These are phyloP conservation scores for Pestalotiopsis sp. DNA, from an alignment of 2,329 filamentous ascomycete genomes.

Conservation along the genomic window DNA sequence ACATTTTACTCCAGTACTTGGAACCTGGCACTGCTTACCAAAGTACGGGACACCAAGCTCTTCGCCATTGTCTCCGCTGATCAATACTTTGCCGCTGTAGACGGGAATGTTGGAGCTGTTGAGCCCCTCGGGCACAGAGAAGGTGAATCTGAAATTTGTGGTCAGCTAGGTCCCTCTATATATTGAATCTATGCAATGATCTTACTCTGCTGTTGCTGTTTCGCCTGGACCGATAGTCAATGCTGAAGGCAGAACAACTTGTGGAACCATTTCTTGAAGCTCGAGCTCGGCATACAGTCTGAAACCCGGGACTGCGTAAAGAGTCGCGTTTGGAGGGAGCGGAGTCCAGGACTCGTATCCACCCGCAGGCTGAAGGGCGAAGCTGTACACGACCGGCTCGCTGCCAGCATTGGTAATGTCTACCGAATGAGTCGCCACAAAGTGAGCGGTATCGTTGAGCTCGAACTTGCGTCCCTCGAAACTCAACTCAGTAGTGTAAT, in stretches of 20 bases:
- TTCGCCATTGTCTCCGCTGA: slow-evolving; percentile 35
- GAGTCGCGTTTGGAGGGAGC: slow-evolving; percentile 11
- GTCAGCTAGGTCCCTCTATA: background rate
- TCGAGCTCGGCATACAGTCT: slow-evolving; percentile 19
- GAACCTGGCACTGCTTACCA: slow-evolving; percentile 18
- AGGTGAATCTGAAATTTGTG: slow-evolving; percentile 16
- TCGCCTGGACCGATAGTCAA: slow-evolving; percentile 21
- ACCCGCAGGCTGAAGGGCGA: slow-evolving; percentile 29
- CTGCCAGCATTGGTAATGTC: slow-evolving; percentile 40
- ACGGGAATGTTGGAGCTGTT: slow-evolving; percentile 32
- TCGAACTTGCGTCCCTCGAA: slow-evolving; percentile 41
- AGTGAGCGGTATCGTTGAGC: slow-evolving; percentile 46
- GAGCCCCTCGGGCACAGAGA: slow-evolving; percentile 26
- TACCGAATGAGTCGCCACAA: slow-evolving; percentile 35
- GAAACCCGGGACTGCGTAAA: slow-evolving; percentile 17
- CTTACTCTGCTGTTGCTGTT: slow-evolving; percentile 22
- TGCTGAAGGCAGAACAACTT: slow-evolving; percentile 17
- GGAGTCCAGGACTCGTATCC: slow-evolving; percentile 24
- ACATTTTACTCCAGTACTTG: background rate
- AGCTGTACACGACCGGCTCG: slow-evolving; percentile 36
- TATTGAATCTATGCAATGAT: background rate
- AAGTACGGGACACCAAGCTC: slow-evolving; percentile 37
- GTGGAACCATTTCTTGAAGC: slow-evolving; percentile 21
- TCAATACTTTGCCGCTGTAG: slow-evolving; percentile 37
- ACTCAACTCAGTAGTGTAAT: slow-evolving; percentile 36